Base-by-base conservation (phyloP, 2,329 filamentous ascomycete species). In the Beauveria pseudobassiana region DNA sequence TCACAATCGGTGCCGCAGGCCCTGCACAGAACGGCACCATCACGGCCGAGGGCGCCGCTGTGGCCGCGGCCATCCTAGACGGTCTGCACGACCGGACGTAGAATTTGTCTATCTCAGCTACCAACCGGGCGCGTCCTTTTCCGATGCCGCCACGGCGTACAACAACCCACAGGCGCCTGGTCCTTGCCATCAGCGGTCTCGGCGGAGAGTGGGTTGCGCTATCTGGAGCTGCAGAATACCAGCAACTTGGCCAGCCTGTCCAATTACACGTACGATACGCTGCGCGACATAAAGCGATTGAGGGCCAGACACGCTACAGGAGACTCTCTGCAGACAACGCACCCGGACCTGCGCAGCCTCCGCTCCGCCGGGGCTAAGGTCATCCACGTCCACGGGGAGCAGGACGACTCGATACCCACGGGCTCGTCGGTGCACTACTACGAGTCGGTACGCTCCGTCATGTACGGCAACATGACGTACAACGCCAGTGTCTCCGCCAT, bases 381-480 rank as follows among this genome's bases (percentile, higher is more conserved):
- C 10, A 71, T 85, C 8, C 81, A 84, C 69, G 82, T 77, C 72
- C 82, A 85, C 69, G 82, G 81, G 61, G 81, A 85, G 69, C 78
- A 77, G 0, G 82, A 85, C 68, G 70, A 74, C 20, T 77, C 74
- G 14, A 73, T 86, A 63, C 82, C 82, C 3, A 69, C 82, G 1
- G 80, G 75, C 5, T 82, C 80, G 0, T 83, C 80, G 0, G 76
- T 83, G 3, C 80, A 77, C 66, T 86, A 84, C 74, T 79, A 76
- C 16, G 74, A 84, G 57, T 76, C 79, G 8, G 82, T 85, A 16
- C 76, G 80, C 22, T 67, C 67, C 7, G 72, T 75, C 67, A 82
- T 83, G 80, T 80, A 79, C 67, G 73, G 76, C 0, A 65, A 72
- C 20, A 55, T 75, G 18, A 67, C 68, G 14, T 74, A 74, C 63